Evolutionary conservation across 2,329 filamentous ascomycete species (phyloP).

Genomic region (Fusarium illudens): DNA sequence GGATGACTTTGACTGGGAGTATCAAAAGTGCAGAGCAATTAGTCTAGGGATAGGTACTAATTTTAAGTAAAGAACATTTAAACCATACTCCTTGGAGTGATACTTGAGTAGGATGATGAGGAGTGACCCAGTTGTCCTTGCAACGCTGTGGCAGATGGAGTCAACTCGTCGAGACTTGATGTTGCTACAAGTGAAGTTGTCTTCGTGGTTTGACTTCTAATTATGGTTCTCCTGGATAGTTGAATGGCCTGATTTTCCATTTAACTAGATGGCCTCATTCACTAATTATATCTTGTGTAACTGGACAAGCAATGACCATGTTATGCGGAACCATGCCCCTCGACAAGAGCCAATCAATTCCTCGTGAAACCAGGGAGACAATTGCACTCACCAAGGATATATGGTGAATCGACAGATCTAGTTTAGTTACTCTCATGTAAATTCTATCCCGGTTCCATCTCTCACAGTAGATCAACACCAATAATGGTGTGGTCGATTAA

Average conservation of each 20-base stretch:
- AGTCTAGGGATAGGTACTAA: not conserved
- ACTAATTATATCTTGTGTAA: not conserved
- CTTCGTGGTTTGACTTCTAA: not conserved
- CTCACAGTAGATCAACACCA: too few species aligned
- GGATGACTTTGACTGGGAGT: not conserved
- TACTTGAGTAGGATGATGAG: not conserved
- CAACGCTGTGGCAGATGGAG: not conserved
- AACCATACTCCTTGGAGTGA: not conserved
- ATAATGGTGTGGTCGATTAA: not conserved
- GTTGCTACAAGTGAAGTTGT: not conserved
- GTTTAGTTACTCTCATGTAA: too few species aligned
- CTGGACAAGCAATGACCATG: not conserved
- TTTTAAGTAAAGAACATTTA: too few species aligned
- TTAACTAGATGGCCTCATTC: not conserved
- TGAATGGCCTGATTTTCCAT: too few species aligned
- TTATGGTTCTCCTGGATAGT: not conserved
- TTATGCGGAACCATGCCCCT: not conserved
- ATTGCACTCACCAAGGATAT: not conserved
- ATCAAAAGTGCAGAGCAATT: not conserved
- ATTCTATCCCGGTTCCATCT: too few species aligned
- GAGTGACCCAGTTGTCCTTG: not conserved
- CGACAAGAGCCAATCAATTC: not conserved
- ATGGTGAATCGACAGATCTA: not conserved
- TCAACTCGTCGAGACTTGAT: not conserved
- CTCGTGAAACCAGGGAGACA: not conserved